Percentiles rank a stretch among this genome's conserved stretches.
Conservation (phyloP, 2,329 filamentous ascomycete species). For the Aciculosporium take region DNA sequence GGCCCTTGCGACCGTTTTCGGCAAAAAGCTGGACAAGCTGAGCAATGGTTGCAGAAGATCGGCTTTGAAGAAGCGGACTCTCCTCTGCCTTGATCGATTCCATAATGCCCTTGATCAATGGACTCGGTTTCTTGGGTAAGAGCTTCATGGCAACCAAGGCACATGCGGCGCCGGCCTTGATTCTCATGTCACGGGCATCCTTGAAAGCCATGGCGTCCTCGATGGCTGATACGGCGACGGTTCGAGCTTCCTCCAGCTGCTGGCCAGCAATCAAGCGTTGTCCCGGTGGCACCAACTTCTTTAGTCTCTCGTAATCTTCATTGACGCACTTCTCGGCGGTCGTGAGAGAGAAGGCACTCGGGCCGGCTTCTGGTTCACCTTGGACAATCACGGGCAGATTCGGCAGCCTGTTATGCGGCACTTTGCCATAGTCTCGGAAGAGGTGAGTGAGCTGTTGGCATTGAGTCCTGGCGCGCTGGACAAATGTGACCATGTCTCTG, state of each 20-base stretch:
- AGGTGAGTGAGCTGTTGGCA: conserved; percentile 81
- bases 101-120: conserved; percentile 94
- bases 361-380: conserved; percentile 80
- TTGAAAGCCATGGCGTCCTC: conserved; percentile 69
- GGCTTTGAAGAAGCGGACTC: conserved; percentile 72
- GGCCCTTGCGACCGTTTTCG: conserved; percentile 60
- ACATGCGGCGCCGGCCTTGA: conserved; percentile 74
- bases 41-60: conserved; percentile 75
- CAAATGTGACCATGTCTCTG: conserved; percentile 75
- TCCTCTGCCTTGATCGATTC: conserved; percentile 95
- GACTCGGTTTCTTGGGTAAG: conserved; percentile 84
- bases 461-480: conserved; percentile 80
- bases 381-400: conserved; percentile 81
- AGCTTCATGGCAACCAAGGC: conserved; percentile 77
- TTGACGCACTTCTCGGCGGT: conserved; percentile 80
- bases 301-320: conserved; percentile 75
- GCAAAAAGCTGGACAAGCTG: conserved; percentile 78
- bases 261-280: conserved; percentile 74
- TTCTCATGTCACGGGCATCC: conserved; percentile 67
- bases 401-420: conserved; percentile 61
- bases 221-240: conserved; percentile 56
- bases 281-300: conserved; percentile 76
- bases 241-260: conserved; percentile 63
- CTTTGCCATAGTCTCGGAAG: conserved; percentile 82
- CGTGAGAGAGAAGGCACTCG: conserved; percentile 75